A percentile compares a stretch with the other conserved stretches of the same genome.
Evolutionary conservation across 192 early-diverging fungal species (phyloP).

Genomic region (Geranomyces variabilis): DNA sequence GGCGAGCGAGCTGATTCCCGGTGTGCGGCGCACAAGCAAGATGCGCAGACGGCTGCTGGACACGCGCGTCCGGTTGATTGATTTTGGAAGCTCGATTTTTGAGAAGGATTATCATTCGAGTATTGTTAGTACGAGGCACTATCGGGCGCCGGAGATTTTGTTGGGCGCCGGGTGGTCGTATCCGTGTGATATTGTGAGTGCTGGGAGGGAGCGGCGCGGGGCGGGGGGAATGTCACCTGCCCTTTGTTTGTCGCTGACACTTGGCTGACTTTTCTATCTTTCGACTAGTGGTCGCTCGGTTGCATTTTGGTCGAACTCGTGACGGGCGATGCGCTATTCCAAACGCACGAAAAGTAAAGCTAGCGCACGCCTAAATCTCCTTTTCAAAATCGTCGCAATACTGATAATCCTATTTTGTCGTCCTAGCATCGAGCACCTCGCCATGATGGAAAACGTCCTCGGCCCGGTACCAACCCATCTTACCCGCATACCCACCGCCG

Average conservation of each 20-base stretch:
- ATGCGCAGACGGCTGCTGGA: conserved; percentile 65
- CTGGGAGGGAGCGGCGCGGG: neutral
- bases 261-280: conserved; percentile 2
- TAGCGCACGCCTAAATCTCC: too few species aligned
- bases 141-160: conserved; percentile 97
- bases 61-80: conserved; percentile 86
- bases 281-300: conserved; percentile 84
- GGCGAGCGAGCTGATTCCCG: neutral
- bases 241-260: too few species aligned
- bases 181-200: conserved; percentile 81
- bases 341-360: conserved; percentile 89
- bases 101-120: conserved; percentile 89
- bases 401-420: neutral
- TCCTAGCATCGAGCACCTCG: conserved; percentile 82
- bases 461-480: conserved; percentile 76
- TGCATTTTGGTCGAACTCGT: conserved; percentile 96
- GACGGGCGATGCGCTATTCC: conserved; percentile 94
- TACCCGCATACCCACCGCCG: conserved; percentile 32
- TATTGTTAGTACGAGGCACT: conserved; percentile 93
- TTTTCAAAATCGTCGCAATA: neutral
- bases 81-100: conserved; percentile 96
- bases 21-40: conserved; percentile 41
- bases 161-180: conserved; percentile 93
- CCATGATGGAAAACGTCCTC: conserved; percentile 92
- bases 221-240: neutral